These are phyloP conservation scores for Albugo candida DNA, from an alignment of 352 stramenopile species.

Conservation along the genomic window DNA sequence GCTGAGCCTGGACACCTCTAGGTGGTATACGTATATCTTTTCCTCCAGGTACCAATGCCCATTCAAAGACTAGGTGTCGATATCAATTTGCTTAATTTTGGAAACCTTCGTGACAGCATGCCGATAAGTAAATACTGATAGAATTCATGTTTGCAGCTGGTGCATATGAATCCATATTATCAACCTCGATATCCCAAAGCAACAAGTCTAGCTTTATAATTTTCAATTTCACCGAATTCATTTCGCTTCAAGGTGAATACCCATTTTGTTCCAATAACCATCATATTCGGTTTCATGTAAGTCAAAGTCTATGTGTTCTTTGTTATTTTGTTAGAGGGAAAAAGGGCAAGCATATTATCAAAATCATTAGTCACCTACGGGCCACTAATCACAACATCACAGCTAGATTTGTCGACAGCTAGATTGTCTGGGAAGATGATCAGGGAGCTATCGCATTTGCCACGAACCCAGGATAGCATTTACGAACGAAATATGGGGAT, in stretches of 20 bases:
- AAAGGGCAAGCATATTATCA: too few species aligned
- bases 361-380: too few species aligned
- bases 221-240: slow-evolving; percentile 4
- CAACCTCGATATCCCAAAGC: slow-evolving; percentile 9
- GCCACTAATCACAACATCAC: too few species aligned
- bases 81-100: slow-evolving; percentile 9
- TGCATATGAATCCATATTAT: slow-evolving; percentile 12
- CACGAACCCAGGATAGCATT: too few species aligned
- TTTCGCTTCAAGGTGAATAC: slow-evolving; percentile 5
- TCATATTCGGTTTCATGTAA: background rate
- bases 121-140: slow-evolving; percentile 9
- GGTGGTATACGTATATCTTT: too few species aligned
- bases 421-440: too few species aligned
- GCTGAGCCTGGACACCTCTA: background rate
- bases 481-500: too few species aligned
- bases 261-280: slow-evolving; percentile 4
- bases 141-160: slow-evolving; percentile 9
- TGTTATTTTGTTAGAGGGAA: too few species aligned
- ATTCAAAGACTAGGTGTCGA: slow-evolving; percentile 7
- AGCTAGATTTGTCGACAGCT: too few species aligned
- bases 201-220: slow-evolving; percentile 14
- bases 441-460: too few species aligned
- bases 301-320: background rate
- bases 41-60: background rate
- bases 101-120: slow-evolving; percentile 6